Percentiles rank a stretch among this genome's conserved stretches.
phyloP scores from a whole-genome alignment of 495 filamentous ascomycete species.

The Penicillium salamii region DNA sequence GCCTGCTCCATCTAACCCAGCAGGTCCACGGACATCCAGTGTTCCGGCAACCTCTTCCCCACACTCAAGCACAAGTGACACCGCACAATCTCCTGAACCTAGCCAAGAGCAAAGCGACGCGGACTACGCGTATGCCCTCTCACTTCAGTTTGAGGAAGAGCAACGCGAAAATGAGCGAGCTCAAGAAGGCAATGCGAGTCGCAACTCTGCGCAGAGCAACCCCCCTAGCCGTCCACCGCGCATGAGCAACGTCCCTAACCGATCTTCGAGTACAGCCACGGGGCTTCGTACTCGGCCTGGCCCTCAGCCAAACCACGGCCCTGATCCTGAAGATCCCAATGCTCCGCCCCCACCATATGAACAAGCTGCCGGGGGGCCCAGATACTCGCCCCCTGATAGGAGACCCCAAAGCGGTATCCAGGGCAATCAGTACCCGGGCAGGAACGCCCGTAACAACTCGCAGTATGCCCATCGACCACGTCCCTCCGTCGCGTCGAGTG shows the following conservation, averaged over 20 bases:
- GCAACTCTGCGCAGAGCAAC: slow-evolving; percentile 6
- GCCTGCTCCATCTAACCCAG: slow-evolving; percentile 11
- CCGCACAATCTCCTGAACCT: slow-evolving; percentile 17
- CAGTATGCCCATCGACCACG: slow-evolving; percentile 14
- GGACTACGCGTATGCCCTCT: slow-evolving; percentile 48
- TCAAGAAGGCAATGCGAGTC: slow-evolving; percentile 8
- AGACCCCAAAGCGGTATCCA: slow-evolving; percentile 40
- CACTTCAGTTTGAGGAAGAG: slow-evolving; percentile 46
- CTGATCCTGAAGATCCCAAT: slow-evolving; percentile 42
- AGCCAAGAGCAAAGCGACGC: slow-evolving; percentile 47
- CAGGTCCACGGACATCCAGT: slow-evolving; percentile 31
- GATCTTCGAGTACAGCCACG: slow-evolving; percentile 25
- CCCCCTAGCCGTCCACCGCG: slow-evolving; percentile 8
- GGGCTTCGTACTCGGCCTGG: neutral
- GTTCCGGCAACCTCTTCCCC: slow-evolving; percentile 6
- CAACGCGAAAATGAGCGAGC: slow-evolving; percentile 20
- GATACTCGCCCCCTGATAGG: slow-evolving; percentile 60
- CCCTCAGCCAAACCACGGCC: slow-evolving; percentile 19
- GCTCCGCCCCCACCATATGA: slow-evolving; percentile 79
- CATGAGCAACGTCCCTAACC: slow-evolving; percentile 18
- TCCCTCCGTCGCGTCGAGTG: slow-evolving; percentile 7
- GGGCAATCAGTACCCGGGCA: slow-evolving; percentile 8
- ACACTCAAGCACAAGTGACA: slow-evolving; percentile 4
- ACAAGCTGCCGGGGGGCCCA: slow-evolving; percentile 63
- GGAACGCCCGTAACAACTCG: slow-evolving; percentile 12